Base-by-base conservation (phyloP, 495 filamentous ascomycete species). In the Chlorociboria aeruginascens region DNA sequence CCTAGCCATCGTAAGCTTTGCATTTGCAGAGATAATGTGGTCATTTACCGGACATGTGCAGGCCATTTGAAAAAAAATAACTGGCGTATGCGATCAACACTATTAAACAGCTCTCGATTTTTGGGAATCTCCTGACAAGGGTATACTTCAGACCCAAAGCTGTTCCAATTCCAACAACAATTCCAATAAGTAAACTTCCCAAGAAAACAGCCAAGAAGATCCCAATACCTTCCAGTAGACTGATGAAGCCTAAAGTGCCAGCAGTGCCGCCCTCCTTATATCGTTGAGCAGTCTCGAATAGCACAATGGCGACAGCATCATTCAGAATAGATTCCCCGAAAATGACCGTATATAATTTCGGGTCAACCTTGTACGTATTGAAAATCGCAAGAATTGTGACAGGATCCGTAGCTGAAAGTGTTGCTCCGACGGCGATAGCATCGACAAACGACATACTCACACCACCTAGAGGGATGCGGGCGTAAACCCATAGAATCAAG, bases 311-410 rank as follows among this genome's bases (percentile, higher is more conserved):
- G 55, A 98, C 86, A 13, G 92, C 92, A 71, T 98, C 92, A 62
- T 98, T 98, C 41, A 98, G 68, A 44, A 98, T 97, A 31, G 89
- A 94, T 65, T 98, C 92, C 56, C 92, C 92, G 62, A 98, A 98
- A 49, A 98, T 97, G 55, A 97, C 75, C 7, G 92, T 98, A 63
- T 98, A 98, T 6, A 98, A 76, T 66, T 96, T 96, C 8, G 92
- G 92, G 62, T 98, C 92, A 43, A 98, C 92, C 66, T 96, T 95
- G 72, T 96, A 97, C 1, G 93, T 83, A 61, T 95, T 98, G 78
- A 98, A 98, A 48, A 98, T 98, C 44, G 92, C 92, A 31, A 98
- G 72, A 55, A 98, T 96, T 0, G 92, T 98, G 41, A 98, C 89
- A 0, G 92, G 92, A 59, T 98, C 92, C 0, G 92, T 98, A 46